Base-by-base conservation (phyloP, 495 filamentous ascomycete genomes). In the Podospora conica region DNA sequence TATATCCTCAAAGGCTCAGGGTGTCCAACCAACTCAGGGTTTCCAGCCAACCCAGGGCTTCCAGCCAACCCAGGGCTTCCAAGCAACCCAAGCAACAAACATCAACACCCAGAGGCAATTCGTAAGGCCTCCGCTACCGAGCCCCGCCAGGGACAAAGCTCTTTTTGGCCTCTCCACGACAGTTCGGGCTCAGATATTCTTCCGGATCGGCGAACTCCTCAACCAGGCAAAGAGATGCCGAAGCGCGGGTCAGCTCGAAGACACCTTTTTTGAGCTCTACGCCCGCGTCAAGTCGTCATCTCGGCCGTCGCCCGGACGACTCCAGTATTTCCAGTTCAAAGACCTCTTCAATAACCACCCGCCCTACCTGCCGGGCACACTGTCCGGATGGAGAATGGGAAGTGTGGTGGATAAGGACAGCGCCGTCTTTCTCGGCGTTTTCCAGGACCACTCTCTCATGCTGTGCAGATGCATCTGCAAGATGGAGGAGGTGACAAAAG, bases 161-260 rank as follows among this genome's bases (percentile, higher is more conserved):
- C 79, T 89, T 29, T 67, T 80, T 2, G 85, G 86, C 12, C 68
- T 86, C 21, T 81, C 83, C 1, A 69, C 80, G 40, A 65, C 74
- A 15, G 76, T 69, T 2, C 55, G 82, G 12, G 74, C 88, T 4
- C 81, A 85, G 40, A 85, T 82, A 3, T 89, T 86, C 66, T 90
- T 90, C 70, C 82, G 85, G 9, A 79, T 86, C 56, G 85, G 83
- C 20, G 82, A 86, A 63, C 80, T 87, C 55, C 64, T 88, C 70
- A 69, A 81, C 40, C 75, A 80, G 54, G 81, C 79, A 56, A 73
- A 71, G 7, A 73, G 75, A 29, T 73, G 75, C 55, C 66, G 77
- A 23, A 57, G 60, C 12, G 48, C 65, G 22, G 65, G 73, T 3
- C 80, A 82, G n/a, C n/a, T n/a, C n/a, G n/a, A n/a, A 55, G 76